Percentiles rank a stretch among this genome's conserved stretches.
Evolutionary conservation across 2,329 filamentous ascomycete genomes (phyloP).

Genomic region (Rasamsonia emersonii): DNA sequence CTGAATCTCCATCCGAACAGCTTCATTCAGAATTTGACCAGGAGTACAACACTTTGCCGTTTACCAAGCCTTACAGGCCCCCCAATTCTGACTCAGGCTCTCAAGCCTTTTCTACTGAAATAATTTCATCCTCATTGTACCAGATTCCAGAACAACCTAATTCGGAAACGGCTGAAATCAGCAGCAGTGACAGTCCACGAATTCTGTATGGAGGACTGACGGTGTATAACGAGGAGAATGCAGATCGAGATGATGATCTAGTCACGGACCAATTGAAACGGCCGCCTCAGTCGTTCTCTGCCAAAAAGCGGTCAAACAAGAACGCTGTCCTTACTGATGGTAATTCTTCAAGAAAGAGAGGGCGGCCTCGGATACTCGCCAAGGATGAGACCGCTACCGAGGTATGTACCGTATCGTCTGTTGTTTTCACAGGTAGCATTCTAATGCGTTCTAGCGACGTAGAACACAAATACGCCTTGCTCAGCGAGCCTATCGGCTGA

Average conservation of each 20-base stretch:
- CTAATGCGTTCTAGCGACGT: constrained; percentile 50
- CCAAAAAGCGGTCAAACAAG: neutral
- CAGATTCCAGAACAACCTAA: constrained; percentile 2
- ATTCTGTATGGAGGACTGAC: constrained; percentile 6
- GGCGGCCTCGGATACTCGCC: constrained; percentile 66
- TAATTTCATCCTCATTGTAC: constrained; percentile 7
- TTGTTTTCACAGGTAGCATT: constrained; percentile 4
- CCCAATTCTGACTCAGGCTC: too few species aligned
- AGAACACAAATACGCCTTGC: constrained; percentile 80
- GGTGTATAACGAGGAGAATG: constrained; percentile 1
- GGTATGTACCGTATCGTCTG: constrained; percentile 47
- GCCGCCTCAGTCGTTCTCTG: neutral
- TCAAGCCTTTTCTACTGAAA: constrained; percentile 4
- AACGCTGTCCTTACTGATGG: neutral
- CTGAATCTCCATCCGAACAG: too few species aligned
- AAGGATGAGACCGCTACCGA: constrained; percentile 70
- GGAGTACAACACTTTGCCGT: too few species aligned
- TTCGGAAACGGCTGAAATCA: neutral
- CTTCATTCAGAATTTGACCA: too few species aligned
- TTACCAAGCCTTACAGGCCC: too few species aligned
- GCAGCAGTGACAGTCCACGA: neutral
- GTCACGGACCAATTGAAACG: neutral
- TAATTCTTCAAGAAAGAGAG: constrained; percentile 47
- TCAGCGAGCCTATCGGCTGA: constrained; percentile 72
- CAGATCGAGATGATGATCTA: too few species aligned